Evolutionary conservation across 2,329 filamentous ascomycete genomes (phyloP).

Genomic region (Cladorrhinum sp.): DNA sequence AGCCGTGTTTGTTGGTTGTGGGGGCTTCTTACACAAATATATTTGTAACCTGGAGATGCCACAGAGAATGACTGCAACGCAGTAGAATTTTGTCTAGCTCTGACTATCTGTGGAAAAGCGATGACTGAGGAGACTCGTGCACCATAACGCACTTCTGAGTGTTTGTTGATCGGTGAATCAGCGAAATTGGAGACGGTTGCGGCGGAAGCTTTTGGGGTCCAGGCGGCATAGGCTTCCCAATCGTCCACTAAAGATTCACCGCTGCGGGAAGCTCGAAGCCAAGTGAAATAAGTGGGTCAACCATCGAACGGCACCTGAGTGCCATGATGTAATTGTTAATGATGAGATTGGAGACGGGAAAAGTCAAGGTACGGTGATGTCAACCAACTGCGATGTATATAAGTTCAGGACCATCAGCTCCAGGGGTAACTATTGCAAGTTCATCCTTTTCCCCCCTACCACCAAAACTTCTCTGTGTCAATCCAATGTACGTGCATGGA

Average conservation of each 20-base stretch:
- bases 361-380: constrained; percentile 15
- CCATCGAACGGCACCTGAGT: not conserved
- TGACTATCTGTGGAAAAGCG: not conserved
- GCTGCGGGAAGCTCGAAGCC: too few species aligned
- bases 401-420: not conserved
- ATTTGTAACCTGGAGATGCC: not conserved
- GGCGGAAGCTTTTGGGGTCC: not conserved
- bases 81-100: not conserved
- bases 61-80: not conserved
- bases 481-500: too few species aligned
- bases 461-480: too few species aligned
- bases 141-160: too few species aligned
- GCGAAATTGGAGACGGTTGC: not conserved
- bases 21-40: too few species aligned
- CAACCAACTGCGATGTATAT: constrained; percentile 7
- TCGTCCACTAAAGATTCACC: not conserved
- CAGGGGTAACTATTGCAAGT: not conserved
- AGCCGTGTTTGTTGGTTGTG: too few species aligned
- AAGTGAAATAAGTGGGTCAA: not conserved
- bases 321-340: constrained; percentile 26
- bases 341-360: constrained; percentile 15
- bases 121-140: too few species aligned
- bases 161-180: not conserved
- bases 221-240: too few species aligned
- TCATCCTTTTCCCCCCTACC: not conserved